phyloP scores from a whole-genome alignment of 495 filamentous ascomycete species.

The Parmelia sp. region DNA sequence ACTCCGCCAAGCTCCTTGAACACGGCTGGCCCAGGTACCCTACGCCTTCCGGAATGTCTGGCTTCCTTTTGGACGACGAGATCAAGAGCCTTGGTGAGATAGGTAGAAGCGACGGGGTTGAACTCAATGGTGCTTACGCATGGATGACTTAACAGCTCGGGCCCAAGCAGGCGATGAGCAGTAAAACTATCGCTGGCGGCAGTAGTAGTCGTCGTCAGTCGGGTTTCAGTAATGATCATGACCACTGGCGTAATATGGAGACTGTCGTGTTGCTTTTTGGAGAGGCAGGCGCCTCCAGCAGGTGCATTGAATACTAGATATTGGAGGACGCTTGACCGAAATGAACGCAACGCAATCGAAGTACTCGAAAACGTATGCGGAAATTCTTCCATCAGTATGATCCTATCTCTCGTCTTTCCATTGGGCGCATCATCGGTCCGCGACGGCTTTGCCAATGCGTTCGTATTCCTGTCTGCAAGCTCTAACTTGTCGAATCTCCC shows the following conservation, averaged over 20 bases:
- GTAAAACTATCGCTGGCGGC: constrained; percentile 80
- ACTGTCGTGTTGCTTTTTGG: constrained; percentile 2
- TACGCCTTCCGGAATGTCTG: constrained; percentile 56
- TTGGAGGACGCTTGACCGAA: constrained; percentile 66
- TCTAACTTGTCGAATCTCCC: constrained; percentile 74
- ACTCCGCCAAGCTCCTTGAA: constrained; percentile 70
- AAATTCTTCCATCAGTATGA: constrained; percentile 92
- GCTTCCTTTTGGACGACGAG: constrained; percentile 76
- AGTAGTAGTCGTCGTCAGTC: constrained; percentile 66
- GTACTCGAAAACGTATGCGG: constrained; percentile 70
- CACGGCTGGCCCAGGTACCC: constrained; percentile 62
- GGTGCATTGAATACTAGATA: constrained; percentile 61
- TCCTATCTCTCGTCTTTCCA: constrained; percentile 34
- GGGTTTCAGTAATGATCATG: constrained; percentile 84
- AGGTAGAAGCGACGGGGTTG: constrained; percentile 82
- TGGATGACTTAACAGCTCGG: constrained; percentile 73
- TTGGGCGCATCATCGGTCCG: not conserved
- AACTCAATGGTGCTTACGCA: constrained; percentile 75
- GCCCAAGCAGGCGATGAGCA: constrained; percentile 77
- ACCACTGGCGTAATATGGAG: constrained; percentile 62
- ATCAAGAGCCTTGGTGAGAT: constrained; percentile 76
- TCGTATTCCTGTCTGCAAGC: constrained; percentile 29
- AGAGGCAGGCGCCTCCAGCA: constrained; percentile 34
- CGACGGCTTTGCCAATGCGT: not conserved
- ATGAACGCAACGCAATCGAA: constrained; percentile 61